Percentiles rank a stretch among this genome's conserved stretches.
Evolutionary conservation across 1,284 basidiomycete genomes (phyloP).

Genomic region (Ustilago hordei): DNA sequence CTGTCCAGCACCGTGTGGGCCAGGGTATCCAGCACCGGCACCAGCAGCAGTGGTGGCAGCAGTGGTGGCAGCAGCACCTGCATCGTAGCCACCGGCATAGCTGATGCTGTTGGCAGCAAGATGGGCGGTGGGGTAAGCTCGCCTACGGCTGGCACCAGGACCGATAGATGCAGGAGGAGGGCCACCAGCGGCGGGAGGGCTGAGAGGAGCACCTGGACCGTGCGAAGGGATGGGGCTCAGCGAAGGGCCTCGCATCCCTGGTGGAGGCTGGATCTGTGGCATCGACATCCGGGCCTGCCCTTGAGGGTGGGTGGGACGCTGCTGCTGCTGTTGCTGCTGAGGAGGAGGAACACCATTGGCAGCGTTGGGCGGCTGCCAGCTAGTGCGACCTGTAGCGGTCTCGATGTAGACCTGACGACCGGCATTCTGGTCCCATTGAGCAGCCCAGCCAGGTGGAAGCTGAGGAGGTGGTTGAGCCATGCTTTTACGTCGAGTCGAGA

Average conservation of each 20-base stretch:
- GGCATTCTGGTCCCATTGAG: conserved; percentile 86
- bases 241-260: conserved; percentile 52
- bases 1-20: conserved; percentile 37
- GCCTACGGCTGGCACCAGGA: conserved; percentile 70
- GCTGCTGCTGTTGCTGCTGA: conserved; percentile 45
- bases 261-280: conserved; percentile 63
- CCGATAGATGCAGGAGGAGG: conserved; percentile 69
- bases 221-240: conserved; percentile 39
- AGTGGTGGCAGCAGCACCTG: conserved; percentile 68
- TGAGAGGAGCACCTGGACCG: conserved; percentile 50
- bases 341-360: conserved; percentile 23
- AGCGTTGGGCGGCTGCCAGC: conserved; percentile 68
- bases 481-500: background rate
- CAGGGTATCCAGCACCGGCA: conserved; percentile 40
- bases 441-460: conserved; percentile 87
- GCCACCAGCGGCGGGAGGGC: conserved; percentile 45
- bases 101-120: conserved; percentile 67
- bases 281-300: conserved; percentile 66
- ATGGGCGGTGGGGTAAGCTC: conserved; percentile 71
- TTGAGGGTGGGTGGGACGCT: conserved; percentile 64
- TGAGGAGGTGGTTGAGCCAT: conserved; percentile 57
- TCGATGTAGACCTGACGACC: conserved; percentile 85
- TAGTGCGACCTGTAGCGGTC: conserved; percentile 67
- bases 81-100: conserved; percentile 70
- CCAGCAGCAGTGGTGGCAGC: too few species aligned